Base-by-base conservation (phyloP, 1,284 basidiomycete species). In the Pholiota adiposa region DNA sequence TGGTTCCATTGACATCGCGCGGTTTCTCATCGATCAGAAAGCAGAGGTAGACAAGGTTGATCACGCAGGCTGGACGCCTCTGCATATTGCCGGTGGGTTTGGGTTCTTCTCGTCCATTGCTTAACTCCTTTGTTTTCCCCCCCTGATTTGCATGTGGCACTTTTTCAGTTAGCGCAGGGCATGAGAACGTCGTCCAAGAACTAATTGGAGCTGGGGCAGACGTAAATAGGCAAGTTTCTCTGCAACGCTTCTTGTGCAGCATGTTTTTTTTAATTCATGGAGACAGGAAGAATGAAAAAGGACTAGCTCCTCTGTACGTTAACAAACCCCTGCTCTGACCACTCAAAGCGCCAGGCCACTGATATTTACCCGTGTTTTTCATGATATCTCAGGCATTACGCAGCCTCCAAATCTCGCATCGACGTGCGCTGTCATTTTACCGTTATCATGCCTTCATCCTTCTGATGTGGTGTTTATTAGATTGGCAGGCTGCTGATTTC, bases 361-460 rank as follows among this genome's bases (percentile, higher is more conserved):
- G 56, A 54, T 58, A 60, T 61, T 49, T 60, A 62, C 64, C 58
- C 21, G 33, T 61, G 55, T 61, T 63, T n/a, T 64, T 56, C 31
- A 33, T 61, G 60, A 57, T 46, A 59, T 63, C 61, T 29, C 65
- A 96, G 94, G 70, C 94, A 97, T 75, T 97, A 97, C 69, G 95
- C 95, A 29, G 96, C 95, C 41, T 97, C 95, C 18, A 97, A 96
- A 75, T 92, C 94, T 46, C 89, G 90, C 52, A 85, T 95, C 57
- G 88, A 93, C 70, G 94, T 94, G 72, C 65, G 84, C 70, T 66
- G 64, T 69, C 68, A 69, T 62, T 70, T 65, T 68, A 63, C 58
- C 67, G 64, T 61, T 60, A 62, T 61, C 63, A 62, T 64, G 58
- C 52, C 54, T 59, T 58, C 48, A 53, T 61, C 60, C 59, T 70